Evolutionary conservation across 208 protist species (phyloP).

Genomic region (Acanthamoeba culbertsoni): DNA sequence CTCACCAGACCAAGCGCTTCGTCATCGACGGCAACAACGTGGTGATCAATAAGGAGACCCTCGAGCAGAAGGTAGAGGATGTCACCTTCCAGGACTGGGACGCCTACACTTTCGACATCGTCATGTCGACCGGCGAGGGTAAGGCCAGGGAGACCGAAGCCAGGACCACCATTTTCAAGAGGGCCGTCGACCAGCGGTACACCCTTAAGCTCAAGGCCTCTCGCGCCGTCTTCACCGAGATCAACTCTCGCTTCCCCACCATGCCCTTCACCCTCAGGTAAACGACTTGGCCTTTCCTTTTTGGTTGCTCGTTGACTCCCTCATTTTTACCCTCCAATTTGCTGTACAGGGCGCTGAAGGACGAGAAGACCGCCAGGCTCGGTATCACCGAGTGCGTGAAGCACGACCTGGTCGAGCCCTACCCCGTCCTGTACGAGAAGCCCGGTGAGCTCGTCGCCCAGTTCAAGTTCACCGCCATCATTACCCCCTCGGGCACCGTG

Average conservation of each 20-base stretch:
- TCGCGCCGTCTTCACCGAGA: conserved; percentile 92
- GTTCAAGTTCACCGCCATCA: conserved; percentile 83
- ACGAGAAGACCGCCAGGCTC: conserved; percentile 93
- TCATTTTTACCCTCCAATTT: background rate
- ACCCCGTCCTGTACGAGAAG: conserved; percentile 95
- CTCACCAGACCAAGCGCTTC: conserved; percentile 97
- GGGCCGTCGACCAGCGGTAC: conserved; percentile 93
- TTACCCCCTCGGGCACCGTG: conserved; percentile 66
- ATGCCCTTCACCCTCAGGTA: conserved; percentile 95
- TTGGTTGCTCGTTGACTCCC: no score
- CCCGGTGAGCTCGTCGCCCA: conserved; percentile 82
- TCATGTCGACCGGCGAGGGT: conserved; percentile 84
- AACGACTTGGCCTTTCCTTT: no score
- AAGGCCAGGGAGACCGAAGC: conserved; percentile 89
- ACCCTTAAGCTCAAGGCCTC: conserved; percentile 97
- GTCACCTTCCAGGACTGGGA: conserved; percentile 75
- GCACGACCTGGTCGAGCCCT: conserved; percentile 93
- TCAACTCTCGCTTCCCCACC: conserved; percentile 92
- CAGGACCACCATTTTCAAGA: conserved; percentile 94
- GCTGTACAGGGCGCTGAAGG: conserved; percentile 72
- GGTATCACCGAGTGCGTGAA: conserved; percentile 95
- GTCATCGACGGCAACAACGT: conserved; percentile 97
- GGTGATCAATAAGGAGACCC: conserved; percentile 89
- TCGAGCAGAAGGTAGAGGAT: conserved; percentile 94
- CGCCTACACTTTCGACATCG: conserved; percentile 80